Conservation (phyloP, 148 eudicot species). For the Rhododendron ovatum region DNA sequence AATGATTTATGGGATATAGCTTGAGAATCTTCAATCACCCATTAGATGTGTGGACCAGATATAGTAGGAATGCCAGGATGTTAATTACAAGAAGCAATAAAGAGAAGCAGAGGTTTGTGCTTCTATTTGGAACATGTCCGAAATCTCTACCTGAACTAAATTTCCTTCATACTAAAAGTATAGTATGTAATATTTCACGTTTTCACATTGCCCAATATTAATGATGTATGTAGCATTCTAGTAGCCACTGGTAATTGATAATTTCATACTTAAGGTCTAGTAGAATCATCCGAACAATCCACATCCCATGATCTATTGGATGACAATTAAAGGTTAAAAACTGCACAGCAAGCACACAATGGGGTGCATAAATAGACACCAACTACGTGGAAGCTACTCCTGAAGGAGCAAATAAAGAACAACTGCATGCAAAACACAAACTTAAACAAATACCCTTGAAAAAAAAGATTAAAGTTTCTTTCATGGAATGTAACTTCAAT, state of each 20-base stretch:
- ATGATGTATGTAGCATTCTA: not conserved
- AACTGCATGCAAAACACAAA: not conserved
- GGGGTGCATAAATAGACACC: not conserved
- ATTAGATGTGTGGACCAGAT: not conserved
- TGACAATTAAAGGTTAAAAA: not conserved
- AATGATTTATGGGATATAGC: not conserved
- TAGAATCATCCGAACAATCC: conserved; percentile 6
- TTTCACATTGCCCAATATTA: not conserved
- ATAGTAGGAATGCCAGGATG: not conserved
- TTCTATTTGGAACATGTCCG: not conserved
- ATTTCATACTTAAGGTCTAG: not conserved
- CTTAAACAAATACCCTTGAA: not conserved
- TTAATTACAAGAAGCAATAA: not conserved
- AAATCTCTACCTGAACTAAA: not conserved
- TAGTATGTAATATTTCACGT: not conserved
- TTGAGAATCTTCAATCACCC: conserved; percentile 2
- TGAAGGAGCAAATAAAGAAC: not conserved
- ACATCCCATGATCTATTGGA: not conserved
- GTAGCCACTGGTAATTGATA: too few relatives aligned
- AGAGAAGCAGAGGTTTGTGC: not conserved
- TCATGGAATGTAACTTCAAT: not conserved
- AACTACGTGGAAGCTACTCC: not conserved
- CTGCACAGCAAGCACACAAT: not conserved
- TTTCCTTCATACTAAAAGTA: not conserved
- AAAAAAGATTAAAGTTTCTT: not conserved